Percentiles rank a stretch among this genome's conserved stretches.
Evolutionary conservation across 192 early-diverging fungal species (phyloP).

Genomic region (Coemansia sp.): DNA sequence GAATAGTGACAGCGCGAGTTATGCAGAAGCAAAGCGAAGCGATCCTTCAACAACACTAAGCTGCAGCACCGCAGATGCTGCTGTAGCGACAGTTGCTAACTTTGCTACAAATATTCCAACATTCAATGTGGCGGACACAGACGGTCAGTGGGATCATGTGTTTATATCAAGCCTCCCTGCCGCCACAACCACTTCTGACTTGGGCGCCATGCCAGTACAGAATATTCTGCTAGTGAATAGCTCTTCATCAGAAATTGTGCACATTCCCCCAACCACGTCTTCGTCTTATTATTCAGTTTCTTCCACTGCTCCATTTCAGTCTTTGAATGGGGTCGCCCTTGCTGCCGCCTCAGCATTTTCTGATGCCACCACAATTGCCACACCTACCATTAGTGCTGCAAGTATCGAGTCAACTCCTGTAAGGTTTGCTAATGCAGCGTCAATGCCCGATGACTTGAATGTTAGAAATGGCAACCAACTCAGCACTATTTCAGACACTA

Average conservation of each 20-base stretch:
- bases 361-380: conserved; percentile 45
- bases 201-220: conserved; percentile 40
- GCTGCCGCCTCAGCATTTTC: conserved; percentile 31
- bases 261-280: not conserved
- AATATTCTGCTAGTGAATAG: conserved; percentile 19
- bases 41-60: not conserved
- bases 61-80: not conserved
- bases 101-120: conserved; percentile 12
- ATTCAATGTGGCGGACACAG: conserved; percentile 22
- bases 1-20: not conserved
- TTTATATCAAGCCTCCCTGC: conserved; percentile 49
- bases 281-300: conserved; percentile 4
- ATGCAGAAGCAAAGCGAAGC: not conserved
- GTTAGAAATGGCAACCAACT: not conserved
- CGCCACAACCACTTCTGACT: conserved; percentile 52
- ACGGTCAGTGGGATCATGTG: conserved; percentile 29
- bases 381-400: conserved; percentile 31
- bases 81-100: not conserved
- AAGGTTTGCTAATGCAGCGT: conserved; percentile 25
- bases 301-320: conserved; percentile 12
- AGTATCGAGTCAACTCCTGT: conserved; percentile 40
- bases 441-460: conserved; percentile 16
- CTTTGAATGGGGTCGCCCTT: conserved; percentile 10
- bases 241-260: not conserved
- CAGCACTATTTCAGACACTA: conserved; percentile 7